phyloP scores from a whole-genome alignment of 2,329 filamentous ascomycete genomes.

The Westerdykella ornata region DNA sequence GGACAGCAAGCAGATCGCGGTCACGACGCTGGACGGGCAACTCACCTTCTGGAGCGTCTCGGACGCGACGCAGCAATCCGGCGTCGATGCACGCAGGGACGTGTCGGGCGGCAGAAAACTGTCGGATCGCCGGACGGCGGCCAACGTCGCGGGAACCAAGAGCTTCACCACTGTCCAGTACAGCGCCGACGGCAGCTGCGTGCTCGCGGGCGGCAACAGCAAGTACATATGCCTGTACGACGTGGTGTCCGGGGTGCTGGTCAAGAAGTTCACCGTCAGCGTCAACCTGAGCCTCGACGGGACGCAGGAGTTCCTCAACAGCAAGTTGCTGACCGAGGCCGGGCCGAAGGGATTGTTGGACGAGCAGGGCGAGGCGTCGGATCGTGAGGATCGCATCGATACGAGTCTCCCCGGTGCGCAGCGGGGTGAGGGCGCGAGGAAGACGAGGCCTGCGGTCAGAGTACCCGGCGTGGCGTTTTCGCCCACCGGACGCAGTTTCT shows the following conservation, averaged over 20 bases:
- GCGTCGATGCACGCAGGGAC: conserved; percentile 83
- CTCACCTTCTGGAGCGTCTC: conserved; percentile 90
- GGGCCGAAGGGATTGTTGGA: conserved; percentile 81
- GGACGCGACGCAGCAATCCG: conserved; percentile 78
- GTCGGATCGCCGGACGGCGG: conserved; percentile 81
- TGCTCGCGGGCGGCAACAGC: conserved; percentile 89
- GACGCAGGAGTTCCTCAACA: conserved; percentile 95
- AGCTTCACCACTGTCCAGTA: conserved; percentile 83
- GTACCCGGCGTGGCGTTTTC: conserved; percentile 82
- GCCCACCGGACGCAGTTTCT: conserved; percentile 83
- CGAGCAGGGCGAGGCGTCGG: conserved; percentile 78
- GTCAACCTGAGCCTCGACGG: conserved; percentile 92
- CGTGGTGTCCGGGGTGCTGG: conserved; percentile 79
- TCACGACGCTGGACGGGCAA: conserved; percentile 89
- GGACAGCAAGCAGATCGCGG: conserved; percentile 83
- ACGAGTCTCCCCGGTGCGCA: conserved; percentile 75
- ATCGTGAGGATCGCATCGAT: conserved; percentile 78
- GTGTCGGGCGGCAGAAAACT: conserved; percentile 87
- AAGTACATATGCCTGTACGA: conserved; percentile 98
- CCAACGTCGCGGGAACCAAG: conserved; percentile 85
- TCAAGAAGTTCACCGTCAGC: conserved; percentile 94
- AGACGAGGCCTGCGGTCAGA: conserved; percentile 70
- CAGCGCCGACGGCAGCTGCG: conserved; percentile 83
- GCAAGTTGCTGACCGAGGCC: conserved; percentile 81
- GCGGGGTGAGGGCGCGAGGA: conserved; percentile 79